Percentiles rank a stretch among this genome's conserved stretches.
These are phyloP conservation scores for Cyberlindnera maclurae DNA, from an alignment of 805 yeast genomes.

Conservation along the genomic window DNA sequence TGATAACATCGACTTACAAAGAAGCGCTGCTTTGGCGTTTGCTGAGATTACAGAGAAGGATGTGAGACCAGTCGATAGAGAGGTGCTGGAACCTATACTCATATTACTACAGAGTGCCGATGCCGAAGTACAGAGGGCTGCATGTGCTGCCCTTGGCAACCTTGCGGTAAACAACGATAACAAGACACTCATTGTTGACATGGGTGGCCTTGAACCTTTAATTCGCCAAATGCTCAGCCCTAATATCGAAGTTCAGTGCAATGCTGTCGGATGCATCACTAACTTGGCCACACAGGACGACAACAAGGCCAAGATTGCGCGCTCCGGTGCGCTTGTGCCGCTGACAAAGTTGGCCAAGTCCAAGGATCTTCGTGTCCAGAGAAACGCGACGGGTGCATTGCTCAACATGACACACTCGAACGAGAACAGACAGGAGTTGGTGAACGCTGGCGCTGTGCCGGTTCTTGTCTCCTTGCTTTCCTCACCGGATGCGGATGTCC, in stretches of 20 bases:
- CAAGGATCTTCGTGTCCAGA: conserved; percentile 90
- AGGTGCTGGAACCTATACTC: conserved; percentile 88
- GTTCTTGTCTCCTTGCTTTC: conserved; percentile 82
- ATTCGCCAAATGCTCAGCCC: conserved; percentile 97
- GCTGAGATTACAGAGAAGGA: conserved; percentile 98
- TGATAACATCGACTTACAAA: conserved; percentile 88
- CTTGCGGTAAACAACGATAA: conserved; percentile 95
- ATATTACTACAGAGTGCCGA: conserved; percentile 81
- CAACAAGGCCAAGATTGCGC: conserved; percentile 92
- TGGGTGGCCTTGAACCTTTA: conserved; percentile 96
- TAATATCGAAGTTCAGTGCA: conserved; percentile 97
- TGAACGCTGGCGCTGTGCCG: conserved; percentile 97
- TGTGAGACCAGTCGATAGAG: conserved; percentile 82
- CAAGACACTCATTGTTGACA: conserved; percentile 86
- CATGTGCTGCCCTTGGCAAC: conserved; percentile 98
- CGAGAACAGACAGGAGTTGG: conserved; percentile 93
- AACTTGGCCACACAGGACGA: conserved; percentile 97
- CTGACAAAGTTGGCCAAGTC: conserved; percentile 91
- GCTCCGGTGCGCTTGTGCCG: conserved; percentile 92
- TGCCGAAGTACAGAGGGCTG: conserved; percentile 95
- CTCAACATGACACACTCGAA: conserved; percentile 97
- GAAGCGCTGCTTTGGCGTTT: conserved; percentile 96
- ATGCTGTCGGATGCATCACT: conserved; percentile 98
- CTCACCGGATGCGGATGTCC: conserved; percentile 91
- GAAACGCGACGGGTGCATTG: conserved; percentile 97